Base-by-base conservation (phyloP, 1,284 basidiomycete genomes). In the Ceratobasidium sp. region DNA sequence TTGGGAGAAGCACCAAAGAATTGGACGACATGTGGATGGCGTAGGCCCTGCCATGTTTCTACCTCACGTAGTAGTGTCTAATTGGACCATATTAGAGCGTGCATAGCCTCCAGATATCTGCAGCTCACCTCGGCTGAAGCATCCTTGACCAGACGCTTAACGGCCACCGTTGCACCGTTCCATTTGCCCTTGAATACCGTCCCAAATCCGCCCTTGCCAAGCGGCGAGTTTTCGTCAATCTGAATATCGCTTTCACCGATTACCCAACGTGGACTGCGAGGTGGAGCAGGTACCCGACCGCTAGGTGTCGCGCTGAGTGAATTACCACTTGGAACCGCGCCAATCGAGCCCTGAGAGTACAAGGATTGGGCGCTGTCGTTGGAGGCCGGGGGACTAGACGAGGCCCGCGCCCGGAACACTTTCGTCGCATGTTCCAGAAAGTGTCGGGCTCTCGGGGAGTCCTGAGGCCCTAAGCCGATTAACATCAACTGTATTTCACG, bases 1-100 rank as follows among this genome's bases (percentile, higher is more conserved):
- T 47, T 52, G 27, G 65, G 70, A 7, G 69, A 72, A 12, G 54
- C 71, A 10, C 69, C 71, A 34, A 71, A 71, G 45, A 72, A 56
- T 27, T 65, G 65, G 15, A 71, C 65, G 40, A 72, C 57, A 35
- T 71, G 64, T 15, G 71, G 52, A 42, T 72, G 55, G 13, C 64
- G 69, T 22, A 71, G 42, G 35, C 31, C 53, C 29, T 68, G 67
- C 42, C 45, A 70, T 13, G 50, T 52, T 53, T 65, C 62, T 8
- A 65, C 62, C 38, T 65, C 62, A 8, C 62, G 62, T 29, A 65
- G 22, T 4, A 65, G 17, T 7, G 62, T 65, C 62, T 65, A 50
- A 40, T 12, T 1, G 7, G 35, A 8, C 4, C 22, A 20, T 15
- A 52, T 64, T 17, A 38, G 34, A 35, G n/a, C 29, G 29, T 25